Conservation (phyloP, 2,329 filamentous ascomycete species). For the Phaeosphaeriaceae sp. region DNA sequence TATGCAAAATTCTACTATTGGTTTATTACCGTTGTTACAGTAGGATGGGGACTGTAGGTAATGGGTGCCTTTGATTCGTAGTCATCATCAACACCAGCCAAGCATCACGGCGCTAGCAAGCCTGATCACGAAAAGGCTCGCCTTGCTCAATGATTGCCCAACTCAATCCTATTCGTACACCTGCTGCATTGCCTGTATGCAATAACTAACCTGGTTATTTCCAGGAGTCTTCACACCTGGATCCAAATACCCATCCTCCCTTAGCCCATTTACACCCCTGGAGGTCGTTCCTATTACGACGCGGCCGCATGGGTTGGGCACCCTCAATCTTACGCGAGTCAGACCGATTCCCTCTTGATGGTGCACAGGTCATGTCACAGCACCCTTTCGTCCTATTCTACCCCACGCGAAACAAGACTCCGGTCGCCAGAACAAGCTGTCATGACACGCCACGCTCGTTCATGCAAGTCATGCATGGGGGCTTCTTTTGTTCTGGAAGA, state of each 20-base stretch:
- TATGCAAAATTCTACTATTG: too few relatives aligned
- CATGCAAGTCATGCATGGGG: conserved; percentile 2
- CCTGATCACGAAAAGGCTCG: not conserved
- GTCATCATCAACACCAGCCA: conserved; percentile 10
- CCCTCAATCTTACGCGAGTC: not conserved
- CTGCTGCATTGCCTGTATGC: too few relatives aligned
- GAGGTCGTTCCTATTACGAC: not conserved
- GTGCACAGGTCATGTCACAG: not conserved
- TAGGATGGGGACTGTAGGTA: too few relatives aligned
- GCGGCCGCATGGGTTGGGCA: too few relatives aligned
- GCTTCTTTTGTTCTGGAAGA: conserved; percentile 4
- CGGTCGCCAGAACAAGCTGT: conserved; percentile 1
- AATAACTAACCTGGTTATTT: too few relatives aligned
- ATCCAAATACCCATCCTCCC: too few relatives aligned
- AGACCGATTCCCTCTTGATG: not conserved
- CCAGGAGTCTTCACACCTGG: too few relatives aligned
- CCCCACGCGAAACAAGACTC: conserved; percentile 2
- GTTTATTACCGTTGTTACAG: too few relatives aligned
- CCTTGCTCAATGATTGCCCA: not conserved
- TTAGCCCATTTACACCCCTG: too few relatives aligned
- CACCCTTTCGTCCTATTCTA: not conserved
- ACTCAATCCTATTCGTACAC: not conserved
- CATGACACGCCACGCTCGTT: not conserved
- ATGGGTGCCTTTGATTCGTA: too few relatives aligned
- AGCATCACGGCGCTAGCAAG: conserved; percentile 5